Conservation (phyloP, 2,329 filamentous ascomycete genomes). For the Trichoderma sp. region DNA sequence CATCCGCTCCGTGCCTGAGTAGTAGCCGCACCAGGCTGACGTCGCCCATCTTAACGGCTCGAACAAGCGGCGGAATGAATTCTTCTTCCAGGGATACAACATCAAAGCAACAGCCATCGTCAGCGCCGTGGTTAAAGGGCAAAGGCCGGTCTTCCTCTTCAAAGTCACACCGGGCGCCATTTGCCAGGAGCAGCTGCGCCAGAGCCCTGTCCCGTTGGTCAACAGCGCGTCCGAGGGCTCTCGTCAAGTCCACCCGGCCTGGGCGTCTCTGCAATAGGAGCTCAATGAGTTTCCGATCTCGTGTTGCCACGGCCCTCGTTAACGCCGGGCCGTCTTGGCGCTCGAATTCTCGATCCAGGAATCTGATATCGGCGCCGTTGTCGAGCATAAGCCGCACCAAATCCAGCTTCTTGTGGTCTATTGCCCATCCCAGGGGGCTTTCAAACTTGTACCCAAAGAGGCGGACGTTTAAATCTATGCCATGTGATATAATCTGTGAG, state of each 20-base stretch:
- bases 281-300: not conserved
- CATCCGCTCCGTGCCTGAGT: not conserved
- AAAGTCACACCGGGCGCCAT: conserved; percentile 9
- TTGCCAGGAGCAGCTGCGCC: not conserved
- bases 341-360: not conserved
- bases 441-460: not conserved
- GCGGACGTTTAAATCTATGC: conserved; percentile 8
- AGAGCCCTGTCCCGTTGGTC: not conserved
- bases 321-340: not conserved
- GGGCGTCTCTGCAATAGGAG: not conserved
- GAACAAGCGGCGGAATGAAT: conserved; percentile 9
- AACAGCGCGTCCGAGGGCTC: not conserved
- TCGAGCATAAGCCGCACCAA: conserved; percentile 1
- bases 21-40: conserved; percentile 4
- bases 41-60: not conserved
- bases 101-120: not conserved
- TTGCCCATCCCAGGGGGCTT: conserved; percentile 4
- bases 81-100: not conserved
- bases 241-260: not conserved
- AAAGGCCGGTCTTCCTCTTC: not conserved
- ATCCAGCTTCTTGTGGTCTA: not conserved
- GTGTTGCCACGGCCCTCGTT: not conserved
- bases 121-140: not conserved
- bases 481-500: not conserved
- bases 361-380: not conserved